Base-by-base conservation (phyloP, 495 filamentous ascomycete genomes). In the Choiromyces venosus region DNA sequence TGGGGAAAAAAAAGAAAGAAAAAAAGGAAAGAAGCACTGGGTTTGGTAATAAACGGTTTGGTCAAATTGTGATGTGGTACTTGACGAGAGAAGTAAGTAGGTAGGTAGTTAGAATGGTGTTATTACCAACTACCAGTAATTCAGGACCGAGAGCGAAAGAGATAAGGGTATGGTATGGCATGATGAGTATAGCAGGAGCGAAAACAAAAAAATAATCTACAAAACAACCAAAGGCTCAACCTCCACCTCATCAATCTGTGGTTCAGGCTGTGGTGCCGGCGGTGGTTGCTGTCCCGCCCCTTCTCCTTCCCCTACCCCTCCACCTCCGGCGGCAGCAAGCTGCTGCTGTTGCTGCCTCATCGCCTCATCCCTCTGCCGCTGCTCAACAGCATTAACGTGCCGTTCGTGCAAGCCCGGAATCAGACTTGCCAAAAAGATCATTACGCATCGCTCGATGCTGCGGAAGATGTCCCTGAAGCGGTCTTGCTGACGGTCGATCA, bases 321-420 rank as follows among this genome's bases (percentile, higher is more conserved):
- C 52, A 29, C 52, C 52, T 14, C 25, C 25, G 29, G 8, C 46
- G 29, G 8, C 25, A 29, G 52, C 25, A 1, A n/a, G 44, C 65
- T 52, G 37, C 71, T 19, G 67, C 0, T 68, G 67, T 29, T 25
- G 25, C 70, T 40, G 46, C 8, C 25, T 35, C 38, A 71, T 44
- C 35, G 73, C 68, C 25, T 40, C 71, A 42, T 78, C 70, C 61
- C 72, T 69, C 21, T 81, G 75, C 25, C 78, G 74, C 21, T 73
- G 66, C 44, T 80, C 79, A 14, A 78, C 72, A 37, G 79, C 79
- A 38, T 81, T 65, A 37, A 81, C 79, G 68, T 81, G 79, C 25
- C 79, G 66, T 68, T 81, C 79, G 36, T 81, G 79, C 29, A 81
- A 42, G 21, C 79, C 79, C 4, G 79, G 79, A 38, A 81, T 65